phyloP scores from a whole-genome alignment of 768 basidiomycete genomes.

The Omphalotus guepiniiformis region DNA sequence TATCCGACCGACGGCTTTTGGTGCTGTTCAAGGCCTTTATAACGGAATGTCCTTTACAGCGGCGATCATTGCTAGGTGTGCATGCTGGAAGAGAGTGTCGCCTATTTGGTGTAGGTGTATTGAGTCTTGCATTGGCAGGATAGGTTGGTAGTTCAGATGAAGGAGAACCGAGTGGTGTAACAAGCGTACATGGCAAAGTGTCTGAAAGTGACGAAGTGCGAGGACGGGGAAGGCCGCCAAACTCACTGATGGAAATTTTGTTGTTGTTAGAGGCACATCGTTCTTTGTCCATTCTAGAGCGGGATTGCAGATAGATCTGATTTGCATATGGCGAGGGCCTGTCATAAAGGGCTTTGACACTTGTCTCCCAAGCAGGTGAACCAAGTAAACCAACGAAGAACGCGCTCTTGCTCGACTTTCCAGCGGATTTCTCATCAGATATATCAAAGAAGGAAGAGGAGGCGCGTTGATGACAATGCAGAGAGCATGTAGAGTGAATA shows the following conservation, averaged over 20 bases:
- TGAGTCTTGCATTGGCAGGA: constrained; percentile 2
- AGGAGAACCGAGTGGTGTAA: too few species aligned
- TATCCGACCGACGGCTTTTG: constrained; percentile 14
- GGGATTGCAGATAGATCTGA: constrained; percentile 2
- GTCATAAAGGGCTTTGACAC: constrained; percentile 16
- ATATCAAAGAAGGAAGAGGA: constrained; percentile 16
- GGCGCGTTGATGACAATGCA: constrained; percentile 15
- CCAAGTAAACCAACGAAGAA: constrained; percentile 42
- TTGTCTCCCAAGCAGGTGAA: constrained; percentile 42
- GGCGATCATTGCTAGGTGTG: constrained; percentile 5
- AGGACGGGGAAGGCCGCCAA: constrained; percentile 4
- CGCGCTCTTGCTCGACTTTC: constrained; percentile 23
- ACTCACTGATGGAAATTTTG: constrained; percentile 6
- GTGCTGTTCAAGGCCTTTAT: constrained; percentile 21
- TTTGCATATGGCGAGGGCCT: neutral
- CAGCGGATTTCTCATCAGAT: neutral
- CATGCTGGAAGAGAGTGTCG: constrained; percentile 29
- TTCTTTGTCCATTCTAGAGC: neutral
- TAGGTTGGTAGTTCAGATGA: neutral
- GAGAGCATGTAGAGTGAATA: constrained; percentile 11
- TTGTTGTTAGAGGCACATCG: neutral
- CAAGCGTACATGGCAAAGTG: too few species aligned
- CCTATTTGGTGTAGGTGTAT: constrained; percentile 9
- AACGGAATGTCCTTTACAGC: constrained; percentile 22
- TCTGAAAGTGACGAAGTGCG: constrained; percentile 1